These are phyloP conservation scores for Apophysomyces sp. DNA, from an alignment of 371 early-diverging fungal species.

Conservation along the genomic window DNA sequence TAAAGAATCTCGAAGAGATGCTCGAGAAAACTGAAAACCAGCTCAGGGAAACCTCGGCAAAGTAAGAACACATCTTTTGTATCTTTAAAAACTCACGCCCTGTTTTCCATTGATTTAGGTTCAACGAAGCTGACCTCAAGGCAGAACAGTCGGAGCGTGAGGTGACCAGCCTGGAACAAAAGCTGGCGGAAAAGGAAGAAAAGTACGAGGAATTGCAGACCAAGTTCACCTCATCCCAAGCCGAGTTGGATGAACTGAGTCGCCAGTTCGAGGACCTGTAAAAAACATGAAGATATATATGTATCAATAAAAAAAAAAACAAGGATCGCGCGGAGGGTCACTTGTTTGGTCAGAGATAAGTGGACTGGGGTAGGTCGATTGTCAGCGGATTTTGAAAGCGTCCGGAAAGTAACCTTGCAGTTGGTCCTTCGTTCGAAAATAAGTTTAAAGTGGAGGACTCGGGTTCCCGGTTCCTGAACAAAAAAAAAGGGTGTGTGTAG, in stretches of 20 bases:
- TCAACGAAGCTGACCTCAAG: slow-evolving; percentile 71
- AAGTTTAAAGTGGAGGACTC: too few species aligned
- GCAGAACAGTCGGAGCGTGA: slow-evolving; percentile 77
- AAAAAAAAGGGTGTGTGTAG: too few species aligned
- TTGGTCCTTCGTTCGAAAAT: too few species aligned
- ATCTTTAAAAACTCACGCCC: too few species aligned
- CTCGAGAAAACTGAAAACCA: slow-evolving; percentile 63
- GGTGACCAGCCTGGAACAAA: slow-evolving; percentile 63
- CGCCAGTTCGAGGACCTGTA: slow-evolving; percentile 75
- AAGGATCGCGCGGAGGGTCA: too few species aligned
- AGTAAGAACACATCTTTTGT: slow-evolving; percentile 60
- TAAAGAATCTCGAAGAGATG: slow-evolving; percentile 64
- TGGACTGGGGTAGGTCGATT: too few species aligned
- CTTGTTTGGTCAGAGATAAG: too few species aligned
- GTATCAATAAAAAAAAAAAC: not conserved
- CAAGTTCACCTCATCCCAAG: slow-evolving; percentile 63
- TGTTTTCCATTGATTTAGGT: slow-evolving; percentile 38
- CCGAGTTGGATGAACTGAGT: slow-evolving; percentile 74
- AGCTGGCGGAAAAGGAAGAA: slow-evolving; percentile 62
- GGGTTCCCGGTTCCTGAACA: too few species aligned
- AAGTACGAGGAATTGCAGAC: slow-evolving; percentile 61
- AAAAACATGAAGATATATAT: slow-evolving; percentile 1
- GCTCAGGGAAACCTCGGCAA: slow-evolving; percentile 57
- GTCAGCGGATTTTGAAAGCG: too few species aligned
- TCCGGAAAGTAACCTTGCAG: too few species aligned